Evolutionary conservation across 2,329 filamentous ascomycete species (phyloP).

Genomic region (Hymenotorrendiella dingleyae): DNA sequence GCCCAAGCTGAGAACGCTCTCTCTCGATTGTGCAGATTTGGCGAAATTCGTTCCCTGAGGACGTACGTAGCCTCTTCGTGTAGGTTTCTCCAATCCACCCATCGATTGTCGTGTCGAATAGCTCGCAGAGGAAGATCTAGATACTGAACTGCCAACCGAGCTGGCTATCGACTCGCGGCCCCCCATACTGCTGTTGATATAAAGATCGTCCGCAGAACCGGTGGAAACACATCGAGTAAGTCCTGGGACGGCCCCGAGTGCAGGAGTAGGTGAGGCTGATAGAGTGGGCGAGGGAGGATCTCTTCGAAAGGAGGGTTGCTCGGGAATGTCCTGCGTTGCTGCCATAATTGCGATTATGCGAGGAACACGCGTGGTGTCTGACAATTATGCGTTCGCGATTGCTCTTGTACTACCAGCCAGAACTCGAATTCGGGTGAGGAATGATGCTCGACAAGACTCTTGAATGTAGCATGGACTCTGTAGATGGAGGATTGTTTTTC

Average conservation of each 20-base stretch:
- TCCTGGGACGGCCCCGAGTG: conserved; percentile 52
- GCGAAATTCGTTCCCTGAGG: conserved; percentile 59
- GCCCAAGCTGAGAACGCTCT: conserved; percentile 92
- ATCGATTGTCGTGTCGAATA: conserved; percentile 42
- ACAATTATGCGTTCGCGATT: conserved; percentile 8
- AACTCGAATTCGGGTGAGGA: neutral
- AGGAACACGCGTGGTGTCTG: conserved; percentile 9
- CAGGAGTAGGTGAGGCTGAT: conserved; percentile 54
- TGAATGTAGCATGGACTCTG: neutral
- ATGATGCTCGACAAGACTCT: neutral
- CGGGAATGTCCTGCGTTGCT: conserved; percentile 24
- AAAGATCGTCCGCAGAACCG: conserved; percentile 41
- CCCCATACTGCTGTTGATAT: conserved; percentile 39
- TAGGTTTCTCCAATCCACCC: conserved; percentile 33
- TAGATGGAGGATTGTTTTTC: neutral
- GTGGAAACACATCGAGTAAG: conserved; percentile 62
- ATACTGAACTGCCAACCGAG: conserved; percentile 43
- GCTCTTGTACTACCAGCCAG: neutral
- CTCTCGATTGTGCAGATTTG: conserved; percentile 79
- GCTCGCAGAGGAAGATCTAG: conserved; percentile 60
- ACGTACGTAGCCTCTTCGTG: conserved; percentile 32
- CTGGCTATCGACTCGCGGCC: conserved; percentile 48
- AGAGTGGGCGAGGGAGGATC: conserved; percentile 64
- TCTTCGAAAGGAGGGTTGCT: conserved; percentile 25
- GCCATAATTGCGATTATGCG: conserved; percentile 35